Conservation (phyloP, 768 basidiomycete species). For the Leccinum subgranulosum region DNA sequence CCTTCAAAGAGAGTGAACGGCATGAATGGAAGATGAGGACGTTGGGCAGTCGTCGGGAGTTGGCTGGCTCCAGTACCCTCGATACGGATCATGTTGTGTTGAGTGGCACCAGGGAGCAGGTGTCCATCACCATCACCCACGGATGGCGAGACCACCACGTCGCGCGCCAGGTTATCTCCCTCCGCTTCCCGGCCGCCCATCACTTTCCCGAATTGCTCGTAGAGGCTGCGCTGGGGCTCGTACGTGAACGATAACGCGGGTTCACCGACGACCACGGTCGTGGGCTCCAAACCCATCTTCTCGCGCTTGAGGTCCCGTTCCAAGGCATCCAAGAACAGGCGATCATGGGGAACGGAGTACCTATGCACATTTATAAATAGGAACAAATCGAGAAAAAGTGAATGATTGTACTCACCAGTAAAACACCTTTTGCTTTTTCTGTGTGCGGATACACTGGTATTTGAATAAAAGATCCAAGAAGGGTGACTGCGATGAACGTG, state of each 20-base stretch:
- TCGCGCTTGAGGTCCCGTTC: constrained; percentile 96
- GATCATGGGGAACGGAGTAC: constrained; percentile 97
- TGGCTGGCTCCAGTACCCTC: constrained; percentile 20
- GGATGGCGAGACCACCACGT: constrained; percentile 12
- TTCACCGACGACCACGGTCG: constrained; percentile 72
- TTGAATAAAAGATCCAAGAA: constrained; percentile 95
- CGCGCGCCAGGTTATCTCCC: constrained; percentile 33
- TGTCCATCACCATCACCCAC: constrained; percentile 14
- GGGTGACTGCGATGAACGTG: constrained; percentile 55
- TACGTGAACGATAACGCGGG: constrained; percentile 88
- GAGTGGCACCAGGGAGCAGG: constrained; percentile 2
- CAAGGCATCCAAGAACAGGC: constrained; percentile 93
- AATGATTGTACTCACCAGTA: constrained; percentile 66
- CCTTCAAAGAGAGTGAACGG: constrained; percentile 79
- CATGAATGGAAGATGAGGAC: constrained; percentile 44
- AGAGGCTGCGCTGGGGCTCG: constrained; percentile 80
- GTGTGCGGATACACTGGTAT: constrained; percentile 94
- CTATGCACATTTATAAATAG: constrained; percentile 35
- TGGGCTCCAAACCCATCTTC: constrained; percentile 85
- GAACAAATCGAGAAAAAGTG: neutral
- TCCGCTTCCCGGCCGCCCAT: constrained; percentile 35
- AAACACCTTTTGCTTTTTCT: constrained; percentile 99
- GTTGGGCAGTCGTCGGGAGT: constrained; percentile 18
- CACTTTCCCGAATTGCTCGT: constrained; percentile 76
- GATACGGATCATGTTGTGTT: constrained; percentile 23